Evolutionary conservation across 2,329 filamentous ascomycete species (phyloP), one percentile per base, ranked within the genome.

Genomic region (Westerdykella ornata): DNA sequence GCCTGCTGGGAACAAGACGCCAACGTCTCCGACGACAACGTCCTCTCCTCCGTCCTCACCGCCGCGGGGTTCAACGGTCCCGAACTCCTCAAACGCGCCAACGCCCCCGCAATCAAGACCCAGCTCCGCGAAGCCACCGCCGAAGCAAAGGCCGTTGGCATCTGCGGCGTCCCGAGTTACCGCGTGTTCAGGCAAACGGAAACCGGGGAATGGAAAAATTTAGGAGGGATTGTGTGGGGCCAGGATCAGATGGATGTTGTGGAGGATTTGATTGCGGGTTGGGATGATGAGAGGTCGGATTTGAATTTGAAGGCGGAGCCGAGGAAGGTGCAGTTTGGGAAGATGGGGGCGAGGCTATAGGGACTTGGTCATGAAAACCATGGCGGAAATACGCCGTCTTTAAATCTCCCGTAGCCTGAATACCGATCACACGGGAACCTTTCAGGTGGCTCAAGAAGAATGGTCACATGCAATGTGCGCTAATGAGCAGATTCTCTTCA

Each of bases 141-240:
- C 0, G 56, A 61, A 37, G 62, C 62, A 1, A 63, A 63, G 19
- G 43, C 46, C 3, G 2, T 39, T 4, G 61, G 61, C 0, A 56
- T 65, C 7, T 64, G 62, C 22, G 61, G 62, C 15, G 62, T 59
- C 6, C 62, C 61, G 1, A 61, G 53, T 8, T 65, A 63, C 38
- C 56, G 57, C 7, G 52, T 64, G 2, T 44, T 59, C 5, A 43
- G 50, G 5, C 26, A 56, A 34, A 14, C 19, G 5, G 19, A 14
- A 1, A 35, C 39, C 7, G 47, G 49, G 0, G 31, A 32, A 1
- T 60, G 53, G 52, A 35, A 54, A 12, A 22, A 45, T 11, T 43
- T 43, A 3, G 55, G 58, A 29, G 57, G 57, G 1, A 17, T 62
- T 18, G 44, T 63, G 2, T 65, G 62, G 62, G 62, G 62, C 6